Base-by-base conservation (phyloP, 192 early-diverging fungal species). In the Backusella psychrophila region DNA sequence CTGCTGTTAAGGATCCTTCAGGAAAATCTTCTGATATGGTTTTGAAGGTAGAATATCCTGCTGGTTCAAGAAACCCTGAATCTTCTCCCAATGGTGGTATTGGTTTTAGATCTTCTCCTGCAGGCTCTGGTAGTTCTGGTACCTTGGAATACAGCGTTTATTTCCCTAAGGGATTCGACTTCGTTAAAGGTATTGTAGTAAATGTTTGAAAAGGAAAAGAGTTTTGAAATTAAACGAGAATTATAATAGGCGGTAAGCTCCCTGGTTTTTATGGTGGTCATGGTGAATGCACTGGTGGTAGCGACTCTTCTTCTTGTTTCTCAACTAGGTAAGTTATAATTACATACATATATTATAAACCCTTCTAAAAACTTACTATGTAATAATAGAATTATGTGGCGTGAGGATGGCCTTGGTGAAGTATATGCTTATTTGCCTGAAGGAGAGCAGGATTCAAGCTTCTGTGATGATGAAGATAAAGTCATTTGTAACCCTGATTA, bases 181-280 rank as follows among this genome's bases (percentile, higher is more conserved):
- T 87, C 72, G 80, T 83, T 15, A 83, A 81, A 70, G 88, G 81
- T 81, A 78, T 66, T 31, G 42, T 4, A 19, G 11, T 44, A n/a
- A 66, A 34, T 35, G 17, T 33, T 63, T 23, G n/a, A 63, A 63
- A 63, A 3, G 12, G 26, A 14, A 63, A 59, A 63, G 3, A 0
- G 8, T 29, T 63, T 4, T 49, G 17, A 49, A 49, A 12, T 8
- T 63, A 63, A 63, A 63, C 12, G 26, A 7, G 3, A 63, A 29
- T 29, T 63, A 19, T 49, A 29, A 12, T 69, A 82, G 81, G 88
- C 42, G 89, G 89, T n/a, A 90, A 90, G 49, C 74, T 90, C 1
- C 87, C 89, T 15, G 87, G 89, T 31, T 65, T 89, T 21, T 89
- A 86, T 83, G 88, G 82, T 44, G 88, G 88, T 35, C 76, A 77